Evolutionary conservation across 2,329 filamentous ascomycete species (phyloP), one percentile per base, ranked within the genome.

Genomic region (Paracoccidioides brasiliensis): DNA sequence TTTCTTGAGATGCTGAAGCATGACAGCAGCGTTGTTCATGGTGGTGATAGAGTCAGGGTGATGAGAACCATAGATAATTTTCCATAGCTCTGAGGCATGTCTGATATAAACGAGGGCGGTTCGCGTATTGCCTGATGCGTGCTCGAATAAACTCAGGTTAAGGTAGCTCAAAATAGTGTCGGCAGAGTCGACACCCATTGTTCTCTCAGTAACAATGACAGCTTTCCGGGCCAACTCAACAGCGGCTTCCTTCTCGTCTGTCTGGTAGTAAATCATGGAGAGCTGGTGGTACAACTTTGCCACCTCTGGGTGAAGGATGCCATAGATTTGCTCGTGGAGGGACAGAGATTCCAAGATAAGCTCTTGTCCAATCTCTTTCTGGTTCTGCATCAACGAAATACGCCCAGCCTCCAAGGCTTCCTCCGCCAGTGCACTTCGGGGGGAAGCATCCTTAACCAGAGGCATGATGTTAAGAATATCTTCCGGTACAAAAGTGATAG

Each of bases 21-120:
- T 98, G 58, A 98, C 93, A 6, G 93, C 93, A 22, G 89, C 91
- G 67, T 98, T 98, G 80, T 97, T 98, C 73, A 97, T 86, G 14
- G 93, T 97, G 7, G 94, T 98, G 72, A 98, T 96, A 7, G 90
- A 95, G 73, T 98, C 93, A 3, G 93, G 93, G 72, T 98, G 93
- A 64, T 89, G 86, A 35, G 85, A 77, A 37, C 93, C 93, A 68
- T 96, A 98, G 64, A 97, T 91, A 64, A 97, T 81, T 77, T 95
- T 96, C 91, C 91, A 97, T 59, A 98, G 78, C 68, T 93, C 85
- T 62, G 98, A 80, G 5, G 93, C 93, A 69, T 98, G 93, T 69
- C 88, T 88, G 61, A 94, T 86, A 69, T 95, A 96, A 10, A 81
- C 79, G 55, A 98, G 77, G n/a, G 91, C 93, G 57, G 82, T 80